These are phyloP conservation scores for Moesziomyces globuligerus DNA, from an alignment of 1,284 basidiomycete genomes.

Conservation along the genomic window DNA sequence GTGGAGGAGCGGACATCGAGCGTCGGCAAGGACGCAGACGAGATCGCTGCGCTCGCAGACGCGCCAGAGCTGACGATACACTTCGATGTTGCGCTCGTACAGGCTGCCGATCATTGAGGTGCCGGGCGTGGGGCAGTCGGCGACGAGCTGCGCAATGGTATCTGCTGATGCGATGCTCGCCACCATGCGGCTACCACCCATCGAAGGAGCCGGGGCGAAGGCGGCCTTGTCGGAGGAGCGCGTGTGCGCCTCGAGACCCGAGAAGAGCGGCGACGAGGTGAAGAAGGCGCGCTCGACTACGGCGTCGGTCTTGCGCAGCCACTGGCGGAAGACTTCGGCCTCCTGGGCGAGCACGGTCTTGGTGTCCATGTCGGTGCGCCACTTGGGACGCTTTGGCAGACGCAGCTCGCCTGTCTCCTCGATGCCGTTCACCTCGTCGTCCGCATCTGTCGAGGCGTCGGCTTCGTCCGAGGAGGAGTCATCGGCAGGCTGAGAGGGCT, in stretches of 20 bases:
- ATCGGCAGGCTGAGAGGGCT: neutral
- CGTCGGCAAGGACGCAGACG: slow-evolving; percentile 83
- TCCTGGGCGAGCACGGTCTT: slow-evolving; percentile 56
- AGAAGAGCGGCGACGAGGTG: slow-evolving; percentile 44
- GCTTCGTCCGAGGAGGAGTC: neutral
- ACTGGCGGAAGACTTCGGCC: slow-evolving; percentile 47
- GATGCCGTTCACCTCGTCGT: slow-evolving; percentile 7
- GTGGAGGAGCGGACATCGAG: slow-evolving; percentile 79
- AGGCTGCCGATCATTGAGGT: slow-evolving; percentile 75
- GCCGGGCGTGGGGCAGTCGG: slow-evolving; percentile 43
- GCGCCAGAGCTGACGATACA: slow-evolving; percentile 58
- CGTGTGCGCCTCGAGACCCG: slow-evolving; percentile 29
- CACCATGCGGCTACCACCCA: slow-evolving; percentile 43
- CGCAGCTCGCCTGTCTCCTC: slow-evolving; percentile 39
- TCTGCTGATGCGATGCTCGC: slow-evolving; percentile 30
- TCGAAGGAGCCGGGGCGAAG: slow-evolving; percentile 13
- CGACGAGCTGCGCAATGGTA: slow-evolving; percentile 22
- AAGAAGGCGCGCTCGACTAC: slow-evolving; percentile 48
- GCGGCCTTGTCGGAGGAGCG: slow-evolving; percentile 32
- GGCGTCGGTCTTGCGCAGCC: slow-evolving; percentile 51
- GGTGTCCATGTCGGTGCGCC: slow-evolving; percentile 48
- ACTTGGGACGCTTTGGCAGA: slow-evolving; percentile 54
- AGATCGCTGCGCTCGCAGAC: slow-evolving; percentile 75
- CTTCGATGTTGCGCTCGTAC: slow-evolving; percentile 58
- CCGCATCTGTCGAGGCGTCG: slow-evolving; percentile 6